A percentile compares a stretch with the other conserved stretches of the same genome.
Conservation (phyloP, 2,329 filamentous ascomycete genomes). For the Claviceps sp. region DNA sequence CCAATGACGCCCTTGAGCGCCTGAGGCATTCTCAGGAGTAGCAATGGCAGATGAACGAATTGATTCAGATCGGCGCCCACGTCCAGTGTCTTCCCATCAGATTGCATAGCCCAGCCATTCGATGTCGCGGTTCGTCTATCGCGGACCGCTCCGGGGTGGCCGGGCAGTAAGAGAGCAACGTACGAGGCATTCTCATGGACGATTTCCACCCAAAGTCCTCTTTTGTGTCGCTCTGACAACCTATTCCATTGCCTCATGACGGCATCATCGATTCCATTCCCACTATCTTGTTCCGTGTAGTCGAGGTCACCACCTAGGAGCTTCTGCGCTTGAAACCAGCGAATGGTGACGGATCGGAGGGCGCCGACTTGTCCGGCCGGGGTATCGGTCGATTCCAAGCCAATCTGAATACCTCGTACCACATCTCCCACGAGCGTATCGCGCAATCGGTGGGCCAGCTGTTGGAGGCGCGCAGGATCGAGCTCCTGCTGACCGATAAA, state of each 20-base stretch:
- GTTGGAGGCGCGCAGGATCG: conserved; percentile 23
- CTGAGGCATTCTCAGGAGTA: conserved; percentile 42
- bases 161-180: conserved; percentile 36
- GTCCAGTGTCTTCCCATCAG: conserved; percentile 5
- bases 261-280: conserved; percentile 8
- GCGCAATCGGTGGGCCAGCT: conserved; percentile 34
- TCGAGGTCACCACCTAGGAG: conserved; percentile 18
- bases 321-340: conserved; percentile 27
- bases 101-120: conserved; percentile 11
- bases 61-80: conserved; percentile 7
- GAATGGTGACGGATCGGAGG: conserved; percentile 33
- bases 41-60: conserved; percentile 37
- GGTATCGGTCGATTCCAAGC: conserved; percentile 29
- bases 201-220: conserved; percentile 32
- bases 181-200: conserved; percentile 40
- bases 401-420: conserved; percentile 45
- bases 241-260: conserved; percentile 6
- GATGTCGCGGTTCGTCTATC: conserved; percentile 2
- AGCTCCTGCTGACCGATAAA: conserved; percentile 31
- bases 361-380: conserved; percentile 25
- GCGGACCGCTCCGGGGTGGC: conserved; percentile 9
- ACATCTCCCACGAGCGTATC: conserved; percentile 45
- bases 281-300: conserved; percentile 8
- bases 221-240: conserved; percentile 13
- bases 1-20: conserved; percentile 34